Evolutionary conservation across 2,329 filamentous ascomycete species (phyloP).

Genomic region (Colletotrichum magnum): DNA sequence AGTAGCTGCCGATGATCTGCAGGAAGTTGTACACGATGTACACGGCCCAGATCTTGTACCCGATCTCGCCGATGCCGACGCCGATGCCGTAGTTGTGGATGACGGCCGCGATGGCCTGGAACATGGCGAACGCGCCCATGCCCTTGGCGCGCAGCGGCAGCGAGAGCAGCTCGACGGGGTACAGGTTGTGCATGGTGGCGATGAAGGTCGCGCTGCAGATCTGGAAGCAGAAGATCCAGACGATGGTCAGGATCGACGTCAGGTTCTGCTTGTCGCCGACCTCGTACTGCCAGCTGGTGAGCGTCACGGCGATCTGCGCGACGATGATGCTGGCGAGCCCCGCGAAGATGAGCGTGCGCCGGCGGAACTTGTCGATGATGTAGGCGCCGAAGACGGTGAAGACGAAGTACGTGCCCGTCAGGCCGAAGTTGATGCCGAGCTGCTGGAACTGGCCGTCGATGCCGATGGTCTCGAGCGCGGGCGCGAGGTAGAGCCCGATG

Average conservation of each 20-base stretch:
- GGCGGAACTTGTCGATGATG: conserved; percentile 57
- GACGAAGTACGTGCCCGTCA: conserved; percentile 60
- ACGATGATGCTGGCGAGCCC: conserved; percentile 54
- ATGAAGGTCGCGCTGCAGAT: conserved; percentile 60
- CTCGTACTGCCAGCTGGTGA: conserved; percentile 62
- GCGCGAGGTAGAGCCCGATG: conserved; percentile 57
- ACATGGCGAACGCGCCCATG: conserved; percentile 60
- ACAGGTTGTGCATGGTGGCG: conserved; percentile 64
- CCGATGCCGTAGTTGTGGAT: conserved; percentile 62
- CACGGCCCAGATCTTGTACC: conserved; percentile 66
- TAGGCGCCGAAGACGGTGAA: conserved; percentile 59
- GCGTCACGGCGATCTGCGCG: conserved; percentile 60
- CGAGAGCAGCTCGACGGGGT: conserved; percentile 60
- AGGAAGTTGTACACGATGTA: conserved; percentile 64
- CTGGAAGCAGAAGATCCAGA: conserved; percentile 65
- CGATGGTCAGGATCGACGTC: conserved; percentile 57
- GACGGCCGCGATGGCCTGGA: conserved; percentile 59
- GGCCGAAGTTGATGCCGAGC: conserved; percentile 59
- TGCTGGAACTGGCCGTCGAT: conserved; percentile 53
- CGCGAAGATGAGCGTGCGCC: conserved; percentile 55
- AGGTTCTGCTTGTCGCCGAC: conserved; percentile 46
- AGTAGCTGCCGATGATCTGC: conserved; percentile 62
- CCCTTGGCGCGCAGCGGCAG: conserved; percentile 59
- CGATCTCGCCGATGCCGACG: conserved; percentile 60
- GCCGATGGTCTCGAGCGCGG: conserved; percentile 58